Evolutionary conservation across 176 grass and related monocot species (phyloP), one percentile per base, ranked within the genome.

Genomic region (Oryza meyeriana): DNA sequence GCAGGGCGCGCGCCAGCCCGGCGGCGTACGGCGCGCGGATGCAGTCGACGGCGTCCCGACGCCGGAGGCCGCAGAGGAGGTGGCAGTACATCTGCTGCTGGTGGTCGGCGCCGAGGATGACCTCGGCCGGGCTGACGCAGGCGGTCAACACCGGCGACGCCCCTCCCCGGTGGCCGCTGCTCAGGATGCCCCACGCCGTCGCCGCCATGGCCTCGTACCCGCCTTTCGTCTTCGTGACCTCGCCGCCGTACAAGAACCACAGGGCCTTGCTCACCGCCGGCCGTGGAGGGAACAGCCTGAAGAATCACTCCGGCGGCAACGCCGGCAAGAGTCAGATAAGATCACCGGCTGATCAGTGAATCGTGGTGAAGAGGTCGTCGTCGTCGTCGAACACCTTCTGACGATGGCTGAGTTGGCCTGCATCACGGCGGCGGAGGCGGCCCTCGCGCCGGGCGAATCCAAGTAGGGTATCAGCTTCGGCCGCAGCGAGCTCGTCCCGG

Each of bases 21-120:
- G 84, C 84, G 34, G 84, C 84, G n/a, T 86, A 86, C 27, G 84
- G 77, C 6, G 77, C 76, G 35, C 76, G 77, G 32, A 86, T 80
- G 69, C 57, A 61, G 16, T 80, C 76, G 0, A 86, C 31, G 69
- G 40, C 64, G 22, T 69, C 38, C 6, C 66, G 42, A 2, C 64
- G 27, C 7, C 77, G 28, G 38, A 86, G 77, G 61, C 84, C 84
- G 41, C 77, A 75, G 25, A 86, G 77, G 32, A 86, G 84, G 14
- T 86, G 84, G 61, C 77, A 86, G 26, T 86, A 86, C 42, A 44
- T 72, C 61, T 86, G 84, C 44, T 86, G 84, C 28, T 30, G 58
- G 33, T 59, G 22, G 69, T 86, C 77, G 10, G 68, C 27, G 26
- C 69, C 77, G 4, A 72, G 26, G 67, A 86, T 67, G 68, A 86